Base-by-base conservation (phyloP, 2,329 filamentous ascomycete species). In the Alternaria gaisen region DNA sequence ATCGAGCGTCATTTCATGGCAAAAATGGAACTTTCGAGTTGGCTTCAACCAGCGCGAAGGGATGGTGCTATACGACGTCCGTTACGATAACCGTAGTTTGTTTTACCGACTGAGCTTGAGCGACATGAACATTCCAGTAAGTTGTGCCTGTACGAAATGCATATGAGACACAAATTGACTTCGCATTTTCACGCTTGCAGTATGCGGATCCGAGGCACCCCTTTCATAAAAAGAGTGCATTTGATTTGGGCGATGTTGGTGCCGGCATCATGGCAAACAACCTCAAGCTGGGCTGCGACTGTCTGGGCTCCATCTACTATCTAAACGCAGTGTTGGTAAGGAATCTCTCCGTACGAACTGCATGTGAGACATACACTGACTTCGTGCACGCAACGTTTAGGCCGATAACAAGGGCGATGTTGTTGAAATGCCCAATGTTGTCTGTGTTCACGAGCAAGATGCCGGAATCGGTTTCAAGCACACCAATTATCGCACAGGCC, bases 391-490 rank as follows among this genome's bases (percentile, higher is more conserved):
- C 32, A 36, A 36, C 32, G 0, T 36, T 36, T 1, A 36, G 32
- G 83, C 83, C 14, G 84, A 89, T 60, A 84, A 86, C 68, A 86
- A 88, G 59, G 89, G 88, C 18, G 82, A 84, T 16, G 83, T 86
- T 0, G 72, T 86, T 2, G 78, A 83, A 1, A 85, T 36, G 32
- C 32, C 32, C 32, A 36, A 36, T 12, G 85, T 88, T 12, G 81
- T 91, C 38, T 91, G 89, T 71, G 83, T 91, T 51, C 89, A 91
- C 72, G 89, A 91, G 72, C 88, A 91, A 75, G 89, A 91, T 66
- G 86, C 83, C 24, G 89, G 89, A 4, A 87, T 90, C 58, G 86
- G 86, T 41, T 90, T 88, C 83, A 91, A 91, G 72, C 89, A 91
- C 77, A 91, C 88, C 50, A 91, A 91, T 75, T 90, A 90, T 78